phyloP scores from a whole-genome alignment of 345 rosid species.

The Pseudoturritis turrita region DNA sequence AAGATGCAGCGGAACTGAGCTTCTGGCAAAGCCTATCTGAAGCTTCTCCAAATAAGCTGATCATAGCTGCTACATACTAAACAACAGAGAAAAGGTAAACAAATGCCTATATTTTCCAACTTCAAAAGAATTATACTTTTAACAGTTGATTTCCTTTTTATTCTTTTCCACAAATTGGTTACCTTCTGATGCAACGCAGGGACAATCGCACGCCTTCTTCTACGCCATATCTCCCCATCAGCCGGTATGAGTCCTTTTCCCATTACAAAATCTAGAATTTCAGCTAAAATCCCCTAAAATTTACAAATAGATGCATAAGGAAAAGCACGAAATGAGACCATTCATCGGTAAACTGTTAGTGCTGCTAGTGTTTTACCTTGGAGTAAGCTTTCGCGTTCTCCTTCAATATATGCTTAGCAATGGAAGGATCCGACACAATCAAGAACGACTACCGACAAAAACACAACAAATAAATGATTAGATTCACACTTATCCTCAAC shows the following conservation, averaged over 20 bases:
- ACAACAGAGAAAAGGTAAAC: conserved; percentile 8
- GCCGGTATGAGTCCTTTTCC: conserved; percentile 97
- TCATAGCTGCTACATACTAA: conserved; percentile 94
- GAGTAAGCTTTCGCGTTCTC: conserved; percentile 87
- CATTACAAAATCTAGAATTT: conserved; percentile 96
- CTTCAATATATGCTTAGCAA: conserved; percentile 80
- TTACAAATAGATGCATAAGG: conserved; percentile 20
- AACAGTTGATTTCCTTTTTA: not conserved
- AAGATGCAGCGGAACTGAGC: conserved; percentile 70
- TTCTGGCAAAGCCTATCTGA: conserved; percentile 83
- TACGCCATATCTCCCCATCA: conserved; percentile 94
- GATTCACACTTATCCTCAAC: not conserved
- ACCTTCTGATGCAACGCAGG: conserved; percentile 97
- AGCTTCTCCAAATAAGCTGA: conserved; percentile 75
- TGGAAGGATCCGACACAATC: conserved; percentile 90
- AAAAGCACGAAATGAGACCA: not conserved
- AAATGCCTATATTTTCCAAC: not conserved
- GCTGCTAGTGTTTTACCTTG: conserved; percentile 43
- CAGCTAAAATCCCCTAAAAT: conserved; percentile 83
- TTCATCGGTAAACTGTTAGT: not conserved
- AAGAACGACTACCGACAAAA: conserved; percentile 65
- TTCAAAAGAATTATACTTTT: not conserved
- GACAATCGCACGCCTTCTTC: conserved; percentile 85
- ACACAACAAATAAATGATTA: not conserved
- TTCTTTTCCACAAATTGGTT: not conserved